Base-by-base conservation (phyloP, 352 stramenopile genomes). In the Globisporangium paddicum region DNA sequence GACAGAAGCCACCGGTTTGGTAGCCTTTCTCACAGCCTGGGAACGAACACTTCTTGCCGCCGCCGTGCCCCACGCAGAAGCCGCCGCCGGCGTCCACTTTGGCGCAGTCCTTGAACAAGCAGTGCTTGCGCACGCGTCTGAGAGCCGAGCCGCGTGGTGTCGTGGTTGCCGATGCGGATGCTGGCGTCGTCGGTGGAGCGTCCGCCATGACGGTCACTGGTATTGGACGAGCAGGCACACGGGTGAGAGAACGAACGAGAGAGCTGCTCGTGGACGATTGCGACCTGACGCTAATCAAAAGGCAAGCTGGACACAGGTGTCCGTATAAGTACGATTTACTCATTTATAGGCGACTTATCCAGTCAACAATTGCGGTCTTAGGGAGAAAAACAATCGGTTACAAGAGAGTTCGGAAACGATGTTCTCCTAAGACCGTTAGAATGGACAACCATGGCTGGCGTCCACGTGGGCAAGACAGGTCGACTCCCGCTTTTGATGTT, bases 41-140 rank as follows among this genome's bases (percentile, higher is more conserved):
- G 47, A 81, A 89, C 13, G 71, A 78, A 49, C 84, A 94, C 57
- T 90, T 90, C 58, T 87, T 92, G 48, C 86, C 86, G 54, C 86
- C 86, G 57, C 86, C 86, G 41, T 96, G 86, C 16, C 64, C 68
- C n/a, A 96, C 86, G 67, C 86, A 96, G 55, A 82, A 87, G 45
- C 85, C 85, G 63, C 84, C 82, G 7, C 82, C 84, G 13, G 83
- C 82, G 64, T 92, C 86, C 35, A 93, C 73, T 53, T 93, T 93
- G 32, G 30, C 56, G 68, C 86, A 95, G 30, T 69, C 70, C 4
- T 55, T 4, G 51, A 69, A 50, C 16, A 73, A 77, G 63, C 86
- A 95, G 55, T 75, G 66, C 35, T 73, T 78, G 37, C 82, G 78
- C 40, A 66, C 62, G n/a, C 79, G 76, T 38, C 71, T 66, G 44